Evolutionary conservation across 805 yeast genomes (phyloP).

Genomic region (Hanseniaspora thailandica): DNA sequence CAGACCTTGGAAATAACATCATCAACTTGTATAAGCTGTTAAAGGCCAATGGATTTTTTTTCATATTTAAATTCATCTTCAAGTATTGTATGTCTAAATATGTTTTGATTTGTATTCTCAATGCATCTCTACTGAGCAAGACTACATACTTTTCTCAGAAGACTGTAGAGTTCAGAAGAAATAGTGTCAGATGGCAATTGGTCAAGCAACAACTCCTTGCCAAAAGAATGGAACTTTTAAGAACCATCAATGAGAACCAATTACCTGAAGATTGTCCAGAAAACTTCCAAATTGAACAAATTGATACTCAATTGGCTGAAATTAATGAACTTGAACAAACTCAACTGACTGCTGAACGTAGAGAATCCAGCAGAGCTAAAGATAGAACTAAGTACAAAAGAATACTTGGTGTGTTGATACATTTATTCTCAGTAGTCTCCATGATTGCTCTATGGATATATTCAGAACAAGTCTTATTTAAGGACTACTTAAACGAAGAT

Average conservation of each 20-base stretch:
- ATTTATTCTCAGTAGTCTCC: not conserved
- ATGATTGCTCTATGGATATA: not conserved
- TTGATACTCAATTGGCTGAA: not conserved
- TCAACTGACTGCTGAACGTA: not conserved
- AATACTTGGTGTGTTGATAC: not conserved
- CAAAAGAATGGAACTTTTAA: not conserved
- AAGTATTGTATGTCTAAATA: constrained; percentile 7
- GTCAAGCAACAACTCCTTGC: constrained; percentile 1
- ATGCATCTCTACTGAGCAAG: constrained; percentile 8
- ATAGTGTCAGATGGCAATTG: constrained; percentile 7
- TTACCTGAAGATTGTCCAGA: not conserved
- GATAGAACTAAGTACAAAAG: not conserved
- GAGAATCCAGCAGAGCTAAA: not conserved
- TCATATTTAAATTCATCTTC: constrained; percentile 5
- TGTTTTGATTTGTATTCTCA: constrained; percentile 7
- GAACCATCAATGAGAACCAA: constrained; percentile 1
- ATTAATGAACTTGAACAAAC: not conserved
- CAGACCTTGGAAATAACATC: not conserved
- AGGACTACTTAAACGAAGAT: not conserved
- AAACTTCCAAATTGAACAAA: not conserved
- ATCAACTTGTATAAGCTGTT: not conserved
- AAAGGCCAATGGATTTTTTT: not conserved
- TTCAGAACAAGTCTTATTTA: not conserved
- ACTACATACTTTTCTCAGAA: constrained; percentile 2
- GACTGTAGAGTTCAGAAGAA: constrained; percentile 6